Evolutionary conservation across 2,329 filamentous ascomycete genomes (phyloP).

Genomic region (Neofusicoccum parvum): DNA sequence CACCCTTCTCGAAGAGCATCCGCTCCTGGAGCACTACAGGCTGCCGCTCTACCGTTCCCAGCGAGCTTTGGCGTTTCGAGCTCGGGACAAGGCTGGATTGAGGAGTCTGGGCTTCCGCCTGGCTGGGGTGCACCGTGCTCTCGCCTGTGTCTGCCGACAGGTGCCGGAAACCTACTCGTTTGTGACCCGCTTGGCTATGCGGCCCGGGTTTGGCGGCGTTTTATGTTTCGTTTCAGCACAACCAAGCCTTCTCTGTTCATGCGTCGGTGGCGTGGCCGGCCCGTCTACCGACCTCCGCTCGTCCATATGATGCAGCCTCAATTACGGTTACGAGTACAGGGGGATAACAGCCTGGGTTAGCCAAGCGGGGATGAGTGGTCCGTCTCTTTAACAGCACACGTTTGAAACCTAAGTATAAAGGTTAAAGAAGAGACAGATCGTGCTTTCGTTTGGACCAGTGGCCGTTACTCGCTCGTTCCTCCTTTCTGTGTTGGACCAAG

Average conservation of each 20-base stretch:
- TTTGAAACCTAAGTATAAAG: not conserved
- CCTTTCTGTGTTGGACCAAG: not conserved
- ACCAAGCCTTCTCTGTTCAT: not conserved
- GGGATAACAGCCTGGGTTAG: not conserved
- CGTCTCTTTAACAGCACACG: not conserved
- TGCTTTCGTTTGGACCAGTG: not conserved
- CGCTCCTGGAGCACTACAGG: not conserved
- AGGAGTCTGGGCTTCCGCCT: not conserved
- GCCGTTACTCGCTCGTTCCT: not conserved
- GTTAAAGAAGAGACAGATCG: not conserved
- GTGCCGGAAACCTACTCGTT: not conserved
- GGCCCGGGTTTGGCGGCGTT: conserved; percentile 5
- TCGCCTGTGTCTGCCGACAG: not conserved
- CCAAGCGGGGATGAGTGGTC: not conserved
- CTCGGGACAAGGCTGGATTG: not conserved
- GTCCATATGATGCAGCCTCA: conserved; percentile 11
- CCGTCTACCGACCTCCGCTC: conserved; percentile 6
- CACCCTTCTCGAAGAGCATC: not conserved
- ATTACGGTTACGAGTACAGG: not conserved
- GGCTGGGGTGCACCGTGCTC: not conserved
- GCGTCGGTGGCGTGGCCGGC: conserved; percentile 1
- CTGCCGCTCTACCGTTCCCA: not conserved
- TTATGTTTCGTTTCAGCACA: conserved; percentile 4
- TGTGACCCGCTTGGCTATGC: not conserved
- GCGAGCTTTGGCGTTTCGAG: not conserved